These are phyloP conservation scores for Telopea speciosissima DNA, from an alignment of 177 flowering plant genomes.

Conservation along the genomic window DNA sequence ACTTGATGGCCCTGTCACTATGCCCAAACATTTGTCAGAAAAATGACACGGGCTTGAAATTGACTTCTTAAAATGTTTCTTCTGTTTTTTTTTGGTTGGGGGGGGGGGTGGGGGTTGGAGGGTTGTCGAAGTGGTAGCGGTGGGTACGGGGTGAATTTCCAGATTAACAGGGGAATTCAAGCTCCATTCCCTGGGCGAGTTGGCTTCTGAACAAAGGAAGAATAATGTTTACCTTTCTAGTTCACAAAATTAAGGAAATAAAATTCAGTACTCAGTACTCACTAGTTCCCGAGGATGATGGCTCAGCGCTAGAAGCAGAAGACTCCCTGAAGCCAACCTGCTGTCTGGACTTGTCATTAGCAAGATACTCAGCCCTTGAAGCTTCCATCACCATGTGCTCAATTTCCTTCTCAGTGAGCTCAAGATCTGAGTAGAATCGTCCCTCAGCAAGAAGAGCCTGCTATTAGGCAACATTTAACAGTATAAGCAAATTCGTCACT, in stretches of 20 bases:
- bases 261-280: slow-evolving; percentile 21
- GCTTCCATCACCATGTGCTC: slow-evolving; percentile 98
- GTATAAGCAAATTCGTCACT: neutral
- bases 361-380: slow-evolving; percentile 86
- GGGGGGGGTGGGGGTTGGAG: no score
- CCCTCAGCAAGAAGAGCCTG: slow-evolving; percentile 98
- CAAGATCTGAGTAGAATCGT: slow-evolving; percentile 89
- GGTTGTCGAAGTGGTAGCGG: no score
- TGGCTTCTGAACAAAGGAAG: no score
- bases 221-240: no score
- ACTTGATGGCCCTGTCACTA: slow-evolving; percentile 46
- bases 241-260: neutral
- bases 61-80: no score
- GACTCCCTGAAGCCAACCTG: slow-evolving; percentile 50
- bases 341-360: slow-evolving; percentile 53
- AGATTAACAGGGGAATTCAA: no score
- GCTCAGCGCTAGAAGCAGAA: slow-evolving; percentile 73
- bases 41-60: no score
- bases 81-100: no score
- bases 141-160: no score
- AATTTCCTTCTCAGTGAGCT: slow-evolving; percentile 97
- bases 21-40: neutral
- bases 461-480: slow-evolving; percentile 5
- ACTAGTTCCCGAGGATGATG: slow-evolving; percentile 95
- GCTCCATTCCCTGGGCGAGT: no score